Evolutionary conservation across 768 basidiomycete genomes (phyloP), one percentile per base, ranked within the genome.

Genomic region (Lactarius akahatsu): DNA sequence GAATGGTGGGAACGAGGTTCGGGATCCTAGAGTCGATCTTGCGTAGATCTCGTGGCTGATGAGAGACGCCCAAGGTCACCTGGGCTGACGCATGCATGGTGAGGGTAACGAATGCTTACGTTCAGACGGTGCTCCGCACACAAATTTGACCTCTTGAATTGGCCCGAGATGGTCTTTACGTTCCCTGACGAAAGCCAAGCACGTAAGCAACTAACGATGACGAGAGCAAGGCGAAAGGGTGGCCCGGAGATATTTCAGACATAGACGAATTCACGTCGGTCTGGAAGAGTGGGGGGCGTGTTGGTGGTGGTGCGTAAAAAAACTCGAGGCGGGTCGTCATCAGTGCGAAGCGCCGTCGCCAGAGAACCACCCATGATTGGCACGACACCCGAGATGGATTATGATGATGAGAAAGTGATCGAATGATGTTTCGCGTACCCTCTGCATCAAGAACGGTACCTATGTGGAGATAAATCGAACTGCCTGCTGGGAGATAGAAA

Each of bases 1-100:
- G 85, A 72, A 98, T 96, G 50, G 95, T 95, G 47, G 96, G 95
- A 20, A 98, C 91, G 64, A 96, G 86, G 77, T 96, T 97, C 41
- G 96, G 94, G 70, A 95, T 85, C 71, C 94, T 83, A 4, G 93
- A 95, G 79, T 98, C 96, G 71, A 98, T 92, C 81, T 98, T 97
- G 62, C 96, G 89, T 28, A 98, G 82, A 80, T 98, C 96, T 82
- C 96, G 90, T 71, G 94, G 90, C 92, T 95, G 26, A 69, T 70
- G 67, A 62, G 67, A 62, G 61, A 18, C 54, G 57, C 55, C 67
- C 64, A 71, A 70, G 71, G 64, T 66, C 67, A 63, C 70, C 54
- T 66, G 65, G 40, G 57, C 16, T 30, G 23, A 62, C 16, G 47
- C 65, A 15, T 62, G 57, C 23, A 58, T 32, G 30, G 4, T 38